Evolutionary conservation across 2,329 filamentous ascomycete genomes (phyloP).

Genomic region (Fusarium humuli): DNA sequence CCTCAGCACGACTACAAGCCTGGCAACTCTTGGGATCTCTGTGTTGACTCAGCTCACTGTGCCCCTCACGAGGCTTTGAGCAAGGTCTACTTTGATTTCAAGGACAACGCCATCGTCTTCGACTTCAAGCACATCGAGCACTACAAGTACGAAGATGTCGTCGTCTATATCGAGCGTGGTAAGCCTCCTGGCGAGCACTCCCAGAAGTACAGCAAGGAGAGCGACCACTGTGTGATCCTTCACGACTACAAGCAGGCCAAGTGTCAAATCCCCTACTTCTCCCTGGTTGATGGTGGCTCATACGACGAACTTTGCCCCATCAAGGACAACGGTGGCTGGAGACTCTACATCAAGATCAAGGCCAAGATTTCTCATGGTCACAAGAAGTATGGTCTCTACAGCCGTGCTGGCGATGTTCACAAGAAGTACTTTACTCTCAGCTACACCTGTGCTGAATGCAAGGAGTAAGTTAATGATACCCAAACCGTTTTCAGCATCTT

Average conservation of each 20-base stretch:
- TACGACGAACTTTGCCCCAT: constrained; percentile 45
- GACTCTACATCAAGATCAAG: constrained; percentile 47
- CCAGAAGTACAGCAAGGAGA: constrained; percentile 40
- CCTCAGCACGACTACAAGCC: constrained; percentile 39
- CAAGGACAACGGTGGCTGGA: constrained; percentile 44
- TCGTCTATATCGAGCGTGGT: constrained; percentile 38
- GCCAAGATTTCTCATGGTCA: constrained; percentile 37
- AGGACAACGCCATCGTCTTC: constrained; percentile 43
- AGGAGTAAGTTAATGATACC: constrained; percentile 21
- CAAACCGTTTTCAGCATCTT: background rate
- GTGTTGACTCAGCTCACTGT: constrained; percentile 36
- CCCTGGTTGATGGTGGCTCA: constrained; percentile 41
- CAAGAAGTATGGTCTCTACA: constrained; percentile 43
- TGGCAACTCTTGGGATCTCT: constrained; percentile 44
- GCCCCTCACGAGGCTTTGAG: constrained; percentile 38
- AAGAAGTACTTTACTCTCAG: constrained; percentile 45
- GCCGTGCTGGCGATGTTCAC: constrained; percentile 35
- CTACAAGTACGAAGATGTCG: constrained; percentile 48
- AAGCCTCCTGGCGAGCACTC: constrained; percentile 37
- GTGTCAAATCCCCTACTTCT: constrained; percentile 45
- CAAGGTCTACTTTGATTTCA: constrained; percentile 44
- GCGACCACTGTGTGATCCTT: constrained; percentile 40
- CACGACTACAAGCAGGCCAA: constrained; percentile 41
- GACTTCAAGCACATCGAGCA: constrained; percentile 41
- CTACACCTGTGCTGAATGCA: constrained; percentile 46